Base-by-base conservation (phyloP, 805 yeast species). In the Saccharomycopsis olivae region DNA sequence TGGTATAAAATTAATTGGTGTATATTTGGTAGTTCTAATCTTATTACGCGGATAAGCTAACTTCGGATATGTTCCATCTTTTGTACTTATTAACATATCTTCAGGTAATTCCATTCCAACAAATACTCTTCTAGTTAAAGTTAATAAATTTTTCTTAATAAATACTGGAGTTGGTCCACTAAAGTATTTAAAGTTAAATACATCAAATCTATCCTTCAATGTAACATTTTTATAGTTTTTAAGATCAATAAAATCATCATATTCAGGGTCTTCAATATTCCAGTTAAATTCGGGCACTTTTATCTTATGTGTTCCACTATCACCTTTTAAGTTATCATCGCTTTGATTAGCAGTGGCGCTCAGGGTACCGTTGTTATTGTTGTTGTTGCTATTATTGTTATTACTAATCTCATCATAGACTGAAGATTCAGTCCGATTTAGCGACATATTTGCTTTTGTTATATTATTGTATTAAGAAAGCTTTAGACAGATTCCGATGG, bases 11-110 rank as follows among this genome's bases (percentile, higher is more conserved):
- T 37, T 41, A 30, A 46, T 10, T 5, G 79, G 77, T 5, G 80
- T 74, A 51, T 75, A 75, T 54, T 73, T 75, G 4, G 80, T 73
- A 9, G 81, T 74, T 57, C 78, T 64, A 42, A 75, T 69, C 53
- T 74, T 75, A 53, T 75, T 75, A 50, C 78, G 55, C 4, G 75
- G 68, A 49, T 68, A 74, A 3, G 44, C 34, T 1, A 59, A 49
- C 15, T 57, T 50, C 3, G 73, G 72, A 3, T 30, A 15, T 14
- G 9, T 18, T 3, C n/a, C 5, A 27, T 16, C 34, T 8, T 25
- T 29, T 15, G 32, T 33, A 4, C 19, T 15, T 2, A 39, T 37
- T 41, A 68, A 63, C 58, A 62, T 61, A 16, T 61, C 55, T 4
- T 53, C 56, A 1, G 81, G 80, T 30, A 75, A 55, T 5, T 62